Percentiles rank a stretch among this genome's conserved stretches.
phyloP scores from a whole-genome alignment of 1,284 basidiomycete genomes.

The Chiua sp. region DNA sequence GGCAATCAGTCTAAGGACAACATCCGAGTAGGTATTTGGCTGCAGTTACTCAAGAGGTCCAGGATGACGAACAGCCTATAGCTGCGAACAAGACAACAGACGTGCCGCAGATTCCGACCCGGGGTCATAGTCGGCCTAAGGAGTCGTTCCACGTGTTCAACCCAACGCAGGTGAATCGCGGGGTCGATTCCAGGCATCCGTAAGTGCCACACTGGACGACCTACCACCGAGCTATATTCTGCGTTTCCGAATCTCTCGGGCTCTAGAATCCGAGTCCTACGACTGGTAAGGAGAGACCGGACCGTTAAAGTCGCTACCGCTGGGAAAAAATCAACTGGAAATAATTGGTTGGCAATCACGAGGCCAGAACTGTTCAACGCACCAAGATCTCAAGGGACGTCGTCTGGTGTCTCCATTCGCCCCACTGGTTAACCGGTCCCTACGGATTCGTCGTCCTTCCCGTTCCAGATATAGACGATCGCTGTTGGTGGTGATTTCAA shows the following conservation, averaged over 20 bases:
- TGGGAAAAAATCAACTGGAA: not conserved
- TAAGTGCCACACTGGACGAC: not conserved
- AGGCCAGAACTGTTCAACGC: not conserved
- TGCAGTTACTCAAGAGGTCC: no score
- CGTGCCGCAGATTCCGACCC: not conserved
- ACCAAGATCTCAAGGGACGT: not conserved
- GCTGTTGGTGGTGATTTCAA: no score
- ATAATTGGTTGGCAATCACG: not conserved
- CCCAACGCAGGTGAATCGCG: not conserved
- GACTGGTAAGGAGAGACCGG: not conserved
- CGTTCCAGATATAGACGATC: no score
- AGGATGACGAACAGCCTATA: no score
- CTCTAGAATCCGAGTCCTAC: not conserved
- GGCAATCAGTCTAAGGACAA: no score
- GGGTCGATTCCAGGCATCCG: no score
- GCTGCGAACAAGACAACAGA: not conserved
- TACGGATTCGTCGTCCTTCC: no score
- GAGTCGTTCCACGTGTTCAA: not conserved
- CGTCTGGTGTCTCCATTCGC: not conserved
- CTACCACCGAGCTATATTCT: constrained; percentile 11
- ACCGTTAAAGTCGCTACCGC: not conserved
- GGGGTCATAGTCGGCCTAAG: not conserved
- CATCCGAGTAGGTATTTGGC: no score
- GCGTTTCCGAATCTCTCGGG: not conserved
- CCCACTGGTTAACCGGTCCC: no score